Percentiles rank a stretch among this genome's conserved stretches.
Conservation (phyloP, 805 yeast genomes). For the Suhomyces sp. region DNA sequence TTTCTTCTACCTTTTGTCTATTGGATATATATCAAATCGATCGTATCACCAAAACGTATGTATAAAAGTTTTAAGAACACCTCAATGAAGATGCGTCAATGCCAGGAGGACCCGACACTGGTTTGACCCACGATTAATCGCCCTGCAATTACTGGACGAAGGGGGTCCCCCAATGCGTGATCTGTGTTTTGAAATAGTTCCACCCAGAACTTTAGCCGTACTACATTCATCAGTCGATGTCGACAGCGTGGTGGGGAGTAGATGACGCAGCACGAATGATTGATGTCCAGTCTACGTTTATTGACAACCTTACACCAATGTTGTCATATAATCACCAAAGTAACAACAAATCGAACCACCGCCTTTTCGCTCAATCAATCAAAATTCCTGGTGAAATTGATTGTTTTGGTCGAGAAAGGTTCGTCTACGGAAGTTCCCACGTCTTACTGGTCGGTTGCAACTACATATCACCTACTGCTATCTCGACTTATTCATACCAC, state of each 20-base stretch:
- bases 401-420: not conserved
- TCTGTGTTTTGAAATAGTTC: not conserved
- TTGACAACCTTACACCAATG: not conserved
- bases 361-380: not conserved
- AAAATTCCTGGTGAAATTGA: not conserved
- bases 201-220: not conserved
- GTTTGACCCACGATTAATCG: not conserved
- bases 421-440: not conserved
- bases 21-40: conserved; percentile 4
- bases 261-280: not conserved
- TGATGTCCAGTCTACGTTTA: not conserved
- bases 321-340: not conserved
- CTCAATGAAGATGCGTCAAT: not conserved
- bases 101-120: not conserved
- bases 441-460: not conserved
- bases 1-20: conserved; percentile 1
- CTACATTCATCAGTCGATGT: not conserved
- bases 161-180: not conserved
- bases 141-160: not conserved
- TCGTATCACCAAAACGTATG: conserved; percentile 5
- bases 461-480: not conserved
- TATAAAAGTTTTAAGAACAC: not conserved
- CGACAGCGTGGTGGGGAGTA: not conserved
- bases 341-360: not conserved
- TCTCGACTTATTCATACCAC: not conserved